Evolutionary conservation across 78 protist species (phyloP).

Genomic region (Dictyostelium citrinum): DNA sequence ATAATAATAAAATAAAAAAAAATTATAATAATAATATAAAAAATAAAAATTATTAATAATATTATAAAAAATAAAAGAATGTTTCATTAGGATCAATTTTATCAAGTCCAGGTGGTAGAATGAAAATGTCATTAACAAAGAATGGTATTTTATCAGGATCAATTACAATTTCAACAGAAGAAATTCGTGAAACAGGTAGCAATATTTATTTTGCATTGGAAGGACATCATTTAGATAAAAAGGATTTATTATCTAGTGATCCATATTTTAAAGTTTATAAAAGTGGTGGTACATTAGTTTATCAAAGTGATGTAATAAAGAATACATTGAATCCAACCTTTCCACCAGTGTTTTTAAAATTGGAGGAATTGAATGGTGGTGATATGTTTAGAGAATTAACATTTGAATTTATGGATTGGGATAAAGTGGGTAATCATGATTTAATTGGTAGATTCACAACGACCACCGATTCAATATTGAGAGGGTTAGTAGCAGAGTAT

Average conservation of each 20-base stretch:
- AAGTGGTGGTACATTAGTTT: neutral
- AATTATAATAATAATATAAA: neutral
- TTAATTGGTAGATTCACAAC: conserved; percentile 70
- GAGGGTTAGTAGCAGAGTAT: neutral
- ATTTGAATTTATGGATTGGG: conserved; percentile 76
- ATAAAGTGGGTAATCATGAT: conserved; percentile 73
- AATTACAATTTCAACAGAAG: conserved; percentile 1
- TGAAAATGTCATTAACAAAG: neutral
- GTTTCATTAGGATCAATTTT: conserved; percentile 16
- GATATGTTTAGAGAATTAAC: neutral
- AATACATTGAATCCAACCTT: conserved; percentile 75
- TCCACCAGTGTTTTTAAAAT: neutral
- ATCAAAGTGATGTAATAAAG: neutral
- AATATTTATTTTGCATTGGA: neutral
- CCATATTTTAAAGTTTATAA: conserved; percentile 56
- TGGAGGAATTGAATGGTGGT: neutral
- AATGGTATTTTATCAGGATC: neutral
- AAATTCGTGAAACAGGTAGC: neutral
- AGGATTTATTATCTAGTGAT: conserved; percentile 82
- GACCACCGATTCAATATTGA: neutral
- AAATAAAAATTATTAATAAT: neutral
- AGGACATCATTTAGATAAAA: conserved; percentile 8
- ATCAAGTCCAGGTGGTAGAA: conserved; percentile 20
- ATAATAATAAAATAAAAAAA: neutral
- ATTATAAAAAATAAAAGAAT: neutral